These are phyloP conservation scores for Protomyces inouyei DNA, from an alignment of 1,139 yeast species.

Conservation along the genomic window DNA sequence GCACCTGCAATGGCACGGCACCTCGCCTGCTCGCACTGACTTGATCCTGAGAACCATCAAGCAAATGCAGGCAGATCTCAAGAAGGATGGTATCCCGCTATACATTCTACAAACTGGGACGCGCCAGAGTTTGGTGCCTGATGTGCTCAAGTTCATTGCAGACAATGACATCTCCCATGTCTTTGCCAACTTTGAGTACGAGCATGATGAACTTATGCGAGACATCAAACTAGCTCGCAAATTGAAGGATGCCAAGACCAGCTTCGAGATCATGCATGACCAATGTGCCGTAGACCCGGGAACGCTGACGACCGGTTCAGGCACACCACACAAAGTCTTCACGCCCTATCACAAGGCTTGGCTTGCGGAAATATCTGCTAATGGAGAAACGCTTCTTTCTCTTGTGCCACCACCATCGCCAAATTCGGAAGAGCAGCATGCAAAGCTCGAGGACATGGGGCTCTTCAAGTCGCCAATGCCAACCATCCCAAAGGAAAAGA, in stretches of 20 bases:
- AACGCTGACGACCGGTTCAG: constrained; percentile 44
- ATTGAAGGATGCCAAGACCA: constrained; percentile 34
- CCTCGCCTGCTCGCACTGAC: constrained; percentile 45
- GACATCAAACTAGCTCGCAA: constrained; percentile 37
- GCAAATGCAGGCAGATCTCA: constrained; percentile 39
- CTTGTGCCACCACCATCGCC: constrained; percentile 33
- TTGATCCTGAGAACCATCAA: constrained; percentile 42
- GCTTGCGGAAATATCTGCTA: constrained; percentile 37
- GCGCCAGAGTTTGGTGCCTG: constrained; percentile 34
- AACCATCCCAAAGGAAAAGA: constrained; percentile 30
- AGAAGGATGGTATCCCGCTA: constrained; percentile 44
- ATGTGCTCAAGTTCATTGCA: constrained; percentile 30
- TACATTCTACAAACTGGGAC: constrained; percentile 41
- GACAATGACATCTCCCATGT: constrained; percentile 40
- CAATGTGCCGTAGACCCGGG: constrained; percentile 50
- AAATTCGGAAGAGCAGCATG: constrained; percentile 27
- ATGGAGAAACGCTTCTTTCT: constrained; percentile 11
- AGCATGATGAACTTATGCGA: constrained; percentile 50
- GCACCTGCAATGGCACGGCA: constrained; percentile 45
- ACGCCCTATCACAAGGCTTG: constrained; percentile 54
- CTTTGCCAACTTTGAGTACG: constrained; percentile 48
- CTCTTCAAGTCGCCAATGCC: constrained; percentile 32
- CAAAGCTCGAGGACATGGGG: constrained; percentile 19
- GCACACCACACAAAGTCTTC: constrained; percentile 50
- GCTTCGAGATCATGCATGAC: constrained; percentile 45